These are phyloP conservation scores for Phylloporus arenicola DNA, from an alignment of 768 basidiomycete genomes.

Conservation along the genomic window DNA sequence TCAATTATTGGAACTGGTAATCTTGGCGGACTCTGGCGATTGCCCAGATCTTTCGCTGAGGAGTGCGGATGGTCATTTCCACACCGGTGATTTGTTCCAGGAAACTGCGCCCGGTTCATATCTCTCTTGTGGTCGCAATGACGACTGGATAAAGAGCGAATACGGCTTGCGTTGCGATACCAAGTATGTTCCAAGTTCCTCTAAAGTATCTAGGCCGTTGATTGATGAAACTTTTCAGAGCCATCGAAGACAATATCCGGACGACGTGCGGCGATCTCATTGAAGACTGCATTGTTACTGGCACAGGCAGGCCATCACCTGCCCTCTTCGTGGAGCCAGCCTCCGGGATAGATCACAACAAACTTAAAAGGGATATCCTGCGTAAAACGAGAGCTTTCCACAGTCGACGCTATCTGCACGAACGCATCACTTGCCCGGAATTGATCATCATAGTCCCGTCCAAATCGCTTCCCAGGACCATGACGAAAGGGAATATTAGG, in stretches of 20 bases:
- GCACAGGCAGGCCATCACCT: slow-evolving; percentile 69
- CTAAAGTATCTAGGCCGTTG: not conserved
- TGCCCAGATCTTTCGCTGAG: slow-evolving; percentile 60
- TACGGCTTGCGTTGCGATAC: slow-evolving; percentile 77
- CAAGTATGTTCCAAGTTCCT: slow-evolving; percentile 35
- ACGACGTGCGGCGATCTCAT: slow-evolving; percentile 60
- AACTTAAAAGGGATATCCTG: slow-evolving; percentile 66
- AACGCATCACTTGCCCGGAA: slow-evolving; percentile 60
- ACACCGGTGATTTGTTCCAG: slow-evolving; percentile 79
- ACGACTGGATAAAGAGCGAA: slow-evolving; percentile 84
- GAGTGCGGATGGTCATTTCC: slow-evolving; percentile 62
- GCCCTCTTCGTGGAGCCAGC: slow-evolving; percentile 69
- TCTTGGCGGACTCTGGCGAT: slow-evolving; percentile 61
- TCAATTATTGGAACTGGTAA: slow-evolving; percentile 62
- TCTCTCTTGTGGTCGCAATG: slow-evolving; percentile 65
- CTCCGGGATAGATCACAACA: slow-evolving; percentile 45
- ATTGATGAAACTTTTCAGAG: slow-evolving; percentile 31
- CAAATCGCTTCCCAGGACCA: slow-evolving; percentile 68
- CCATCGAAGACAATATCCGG: slow-evolving; percentile 75
- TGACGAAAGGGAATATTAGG: slow-evolving; percentile 79
- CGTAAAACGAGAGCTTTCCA: slow-evolving; percentile 72
- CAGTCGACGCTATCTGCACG: slow-evolving; percentile 69
- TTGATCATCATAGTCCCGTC: slow-evolving; percentile 64
- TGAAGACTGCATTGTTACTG: slow-evolving; percentile 72
- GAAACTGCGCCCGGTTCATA: slow-evolving; percentile 55